These are phyloP conservation scores for Xylariomycetidae sp. DNA, from an alignment of 2,329 filamentous ascomycete genomes.

Conservation along the genomic window DNA sequence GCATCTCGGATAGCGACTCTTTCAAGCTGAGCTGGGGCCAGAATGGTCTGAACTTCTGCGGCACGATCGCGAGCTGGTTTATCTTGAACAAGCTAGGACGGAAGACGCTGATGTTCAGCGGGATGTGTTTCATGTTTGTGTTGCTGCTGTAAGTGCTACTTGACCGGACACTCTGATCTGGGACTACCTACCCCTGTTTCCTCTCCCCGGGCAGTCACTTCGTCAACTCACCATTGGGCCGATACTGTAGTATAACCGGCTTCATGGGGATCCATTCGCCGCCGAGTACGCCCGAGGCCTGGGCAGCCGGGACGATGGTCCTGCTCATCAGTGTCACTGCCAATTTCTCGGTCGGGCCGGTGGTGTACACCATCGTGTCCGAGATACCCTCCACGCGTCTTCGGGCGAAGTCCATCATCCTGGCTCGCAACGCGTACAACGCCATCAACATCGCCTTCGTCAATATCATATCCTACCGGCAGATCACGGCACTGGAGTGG, in stretches of 20 bases:
- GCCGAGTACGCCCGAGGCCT: slow-evolving; percentile 38
- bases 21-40: slow-evolving; percentile 31
- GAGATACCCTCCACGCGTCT: slow-evolving; percentile 42
- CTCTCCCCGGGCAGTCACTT: too few species aligned
- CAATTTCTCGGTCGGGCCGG: slow-evolving; percentile 41
- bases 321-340: slow-evolving; percentile 39
- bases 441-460: slow-evolving; percentile 36
- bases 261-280: slow-evolving; percentile 22
- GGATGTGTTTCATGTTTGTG: slow-evolving; percentile 34
- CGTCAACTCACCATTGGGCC: too few species aligned
- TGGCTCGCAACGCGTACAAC: slow-evolving; percentile 40
- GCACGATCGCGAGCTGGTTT: slow-evolving; percentile 37
- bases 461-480: slow-evolving; percentile 33
- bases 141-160: slow-evolving; percentile 32
- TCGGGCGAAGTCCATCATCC: slow-evolving; percentile 39
- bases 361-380: slow-evolving; percentile 42
- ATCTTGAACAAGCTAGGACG: slow-evolving; percentile 34
- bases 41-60: slow-evolving; percentile 34
- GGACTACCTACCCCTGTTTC: not conserved
- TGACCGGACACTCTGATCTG: too few species aligned
- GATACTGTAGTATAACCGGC: slow-evolving; percentile 24
- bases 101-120: slow-evolving; percentile 34
- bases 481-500: slow-evolving; percentile 31
- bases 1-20: slow-evolving; percentile 26
- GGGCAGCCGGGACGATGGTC: slow-evolving; percentile 37